A percentile compares a stretch with the other conserved stretches of the same genome.
Conservation (phyloP, 192 early-diverging fungal genomes). For the Spizellomyces punctatus region DNA sequence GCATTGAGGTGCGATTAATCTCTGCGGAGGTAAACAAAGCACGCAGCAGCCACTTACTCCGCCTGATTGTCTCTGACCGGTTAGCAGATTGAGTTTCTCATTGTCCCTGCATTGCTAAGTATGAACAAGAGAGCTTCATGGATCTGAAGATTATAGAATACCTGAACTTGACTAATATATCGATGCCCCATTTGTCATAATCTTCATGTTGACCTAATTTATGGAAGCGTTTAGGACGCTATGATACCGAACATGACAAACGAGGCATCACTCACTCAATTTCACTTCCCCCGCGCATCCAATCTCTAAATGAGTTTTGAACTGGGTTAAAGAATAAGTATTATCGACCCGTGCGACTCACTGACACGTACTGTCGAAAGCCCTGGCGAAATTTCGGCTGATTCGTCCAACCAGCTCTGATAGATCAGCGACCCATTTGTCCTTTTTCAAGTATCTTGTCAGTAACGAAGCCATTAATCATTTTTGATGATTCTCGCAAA, state of each 20-base stretch:
- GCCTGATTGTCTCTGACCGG: conserved; percentile 90
- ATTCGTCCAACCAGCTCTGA: conserved; percentile 62
- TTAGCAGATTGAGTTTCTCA: conserved; percentile 83
- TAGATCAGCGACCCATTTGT: conserved; percentile 72
- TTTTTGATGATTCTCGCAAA: not conserved
- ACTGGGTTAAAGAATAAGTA: conserved; percentile 15
- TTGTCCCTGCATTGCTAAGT: conserved; percentile 52
- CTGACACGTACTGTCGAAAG: conserved; percentile 64
- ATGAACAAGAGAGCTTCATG: not conserved
- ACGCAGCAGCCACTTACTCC: conserved; percentile 58
- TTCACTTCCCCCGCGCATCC: conserved; percentile 78
- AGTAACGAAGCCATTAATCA: not conserved
- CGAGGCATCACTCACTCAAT: conserved; percentile 48
- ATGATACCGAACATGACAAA: not conserved
- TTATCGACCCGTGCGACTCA: too few relatives aligned
- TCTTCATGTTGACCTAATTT: conserved; percentile 58
- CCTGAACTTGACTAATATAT: conserved; percentile 94
- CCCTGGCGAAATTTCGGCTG: conserved; percentile 65
- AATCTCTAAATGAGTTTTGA: conserved; percentile 51
- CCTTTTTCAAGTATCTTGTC: conserved; percentile 30
- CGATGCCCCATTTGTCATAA: conserved; percentile 91
- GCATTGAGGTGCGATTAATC: conserved; percentile 18
- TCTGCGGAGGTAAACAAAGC: not conserved
- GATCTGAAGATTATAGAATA: conserved; percentile 24
- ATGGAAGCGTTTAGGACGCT: too few relatives aligned